Evolutionary conservation across 495 filamentous ascomycete species (phyloP).

Genomic region (Xeromyces bisporus): DNA sequence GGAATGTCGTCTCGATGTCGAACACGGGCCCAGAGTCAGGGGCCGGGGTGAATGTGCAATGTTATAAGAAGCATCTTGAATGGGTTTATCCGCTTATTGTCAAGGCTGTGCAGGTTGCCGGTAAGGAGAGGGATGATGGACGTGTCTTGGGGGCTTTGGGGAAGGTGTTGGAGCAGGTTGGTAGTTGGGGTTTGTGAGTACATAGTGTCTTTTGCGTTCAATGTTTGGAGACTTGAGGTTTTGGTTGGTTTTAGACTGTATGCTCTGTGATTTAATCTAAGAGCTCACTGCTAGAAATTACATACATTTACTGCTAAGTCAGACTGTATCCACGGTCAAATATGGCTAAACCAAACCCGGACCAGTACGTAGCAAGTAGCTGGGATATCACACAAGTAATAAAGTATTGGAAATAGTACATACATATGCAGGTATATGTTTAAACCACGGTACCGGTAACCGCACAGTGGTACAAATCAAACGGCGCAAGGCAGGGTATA

Average conservation of each 20-base stretch:
- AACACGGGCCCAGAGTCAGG: conserved; percentile 6
- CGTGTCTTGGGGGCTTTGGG: conserved; percentile 42
- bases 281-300: too few relatives aligned
- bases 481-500: too few relatives aligned
- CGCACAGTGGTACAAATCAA: too few relatives aligned
- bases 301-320: too few relatives aligned
- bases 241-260: not conserved
- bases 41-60: not conserved
- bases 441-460: too few relatives aligned
- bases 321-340: too few relatives aligned
- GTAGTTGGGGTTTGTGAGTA: conserved; percentile 9
- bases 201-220: not conserved
- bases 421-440: too few relatives aligned
- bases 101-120: conserved; percentile 49
- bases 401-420: too few relatives aligned
- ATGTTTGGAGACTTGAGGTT: too few relatives aligned
- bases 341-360: too few relatives aligned
- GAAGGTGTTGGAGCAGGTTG: conserved; percentile 51
- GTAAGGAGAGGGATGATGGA: conserved; percentile 41
- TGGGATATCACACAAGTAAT: too few relatives aligned
- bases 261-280: not conserved
- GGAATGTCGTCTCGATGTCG: conserved; percentile 30
- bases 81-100: conserved; percentile 70
- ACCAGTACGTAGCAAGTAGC: too few relatives aligned
- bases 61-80: conserved; percentile 55